phyloP scores from a whole-genome alignment of 768 basidiomycete genomes.

The Daedaleopsis sinensis region DNA sequence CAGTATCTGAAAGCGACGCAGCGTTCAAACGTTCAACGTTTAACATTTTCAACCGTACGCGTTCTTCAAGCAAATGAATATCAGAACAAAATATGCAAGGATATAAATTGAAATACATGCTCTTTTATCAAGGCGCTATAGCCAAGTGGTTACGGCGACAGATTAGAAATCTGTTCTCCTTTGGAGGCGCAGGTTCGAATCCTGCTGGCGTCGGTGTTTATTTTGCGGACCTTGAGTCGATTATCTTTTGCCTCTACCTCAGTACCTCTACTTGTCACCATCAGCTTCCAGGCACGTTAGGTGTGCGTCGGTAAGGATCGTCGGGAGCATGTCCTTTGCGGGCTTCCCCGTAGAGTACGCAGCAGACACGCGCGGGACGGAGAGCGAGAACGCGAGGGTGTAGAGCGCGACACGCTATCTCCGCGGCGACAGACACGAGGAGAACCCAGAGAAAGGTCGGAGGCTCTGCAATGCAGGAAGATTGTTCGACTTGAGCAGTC shows the following conservation, averaged over 20 bases:
- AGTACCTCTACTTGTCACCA: no score
- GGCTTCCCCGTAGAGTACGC: neutral
- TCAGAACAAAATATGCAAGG: no score
- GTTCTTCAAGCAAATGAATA: no score
- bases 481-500: no score
- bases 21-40: no score
- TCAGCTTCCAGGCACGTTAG: neutral
- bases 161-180: conserved; percentile 58
- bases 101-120: no score
- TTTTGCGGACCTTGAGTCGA: no score
- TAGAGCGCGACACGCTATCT: neutral
- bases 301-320: neutral
- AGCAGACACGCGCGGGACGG: neutral
- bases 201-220: conserved; percentile 44
- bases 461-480: neutral
- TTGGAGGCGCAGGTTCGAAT: conserved; percentile 47
- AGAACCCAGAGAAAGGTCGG: no score
- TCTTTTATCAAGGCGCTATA: conserved; percentile 69
- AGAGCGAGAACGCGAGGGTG: neutral
- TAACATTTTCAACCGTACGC: no score
- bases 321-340: neutral
- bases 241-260: no score
- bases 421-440: neutral
- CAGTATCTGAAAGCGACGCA: no score
- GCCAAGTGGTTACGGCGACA: conserved; percentile 82